Conservation (phyloP, 257 asterid species). For the Linaria vulgaris region DNA sequence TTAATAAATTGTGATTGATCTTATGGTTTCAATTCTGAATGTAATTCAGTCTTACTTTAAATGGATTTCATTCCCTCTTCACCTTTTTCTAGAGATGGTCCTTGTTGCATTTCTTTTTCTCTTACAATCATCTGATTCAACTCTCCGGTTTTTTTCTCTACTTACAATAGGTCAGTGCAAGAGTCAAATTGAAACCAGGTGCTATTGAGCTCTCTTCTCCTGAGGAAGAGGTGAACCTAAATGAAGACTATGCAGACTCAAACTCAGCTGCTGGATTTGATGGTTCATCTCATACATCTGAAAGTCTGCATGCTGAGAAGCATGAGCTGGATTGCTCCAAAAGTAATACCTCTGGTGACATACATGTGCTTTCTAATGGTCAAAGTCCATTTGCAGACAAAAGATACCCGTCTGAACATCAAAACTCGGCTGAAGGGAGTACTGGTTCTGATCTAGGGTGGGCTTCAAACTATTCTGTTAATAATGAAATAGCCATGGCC, state of each 20-base stretch:
- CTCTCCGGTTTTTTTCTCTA: slow-evolving; percentile 15
- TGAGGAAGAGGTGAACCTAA: slow-evolving; percentile 57
- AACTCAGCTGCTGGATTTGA: slow-evolving; percentile 68
- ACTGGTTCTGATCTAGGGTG: slow-evolving; percentile 52
- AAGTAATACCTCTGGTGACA: slow-evolving; percentile 44
- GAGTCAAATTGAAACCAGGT: slow-evolving; percentile 57
- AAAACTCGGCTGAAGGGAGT: slow-evolving; percentile 41
- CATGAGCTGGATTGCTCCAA: slow-evolving; percentile 54
- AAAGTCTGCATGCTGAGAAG: slow-evolving; percentile 74
- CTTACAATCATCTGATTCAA: slow-evolving; percentile 1
- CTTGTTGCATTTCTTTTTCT: slow-evolving; percentile 9
- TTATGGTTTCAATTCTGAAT: background rate
- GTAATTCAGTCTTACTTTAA: background rate
- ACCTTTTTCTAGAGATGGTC: background rate
- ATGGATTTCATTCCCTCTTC: background rate
- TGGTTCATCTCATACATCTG: slow-evolving; percentile 87
- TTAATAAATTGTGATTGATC: background rate
- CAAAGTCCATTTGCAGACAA: slow-evolving; percentile 45
- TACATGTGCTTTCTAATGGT: slow-evolving; percentile 36
- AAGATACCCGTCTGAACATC: slow-evolving; percentile 56
- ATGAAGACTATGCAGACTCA: slow-evolving; percentile 64
- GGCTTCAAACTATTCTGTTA: slow-evolving; percentile 56
- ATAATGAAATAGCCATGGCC: slow-evolving; percentile 60
- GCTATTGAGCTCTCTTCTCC: slow-evolving; percentile 64
- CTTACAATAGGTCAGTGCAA: slow-evolving; percentile 53